Percentiles rank a stretch among this genome's conserved stretches.
Conservation (phyloP, 2,329 filamentous ascomycete species). For the Colletotrichum tabaci region DNA sequence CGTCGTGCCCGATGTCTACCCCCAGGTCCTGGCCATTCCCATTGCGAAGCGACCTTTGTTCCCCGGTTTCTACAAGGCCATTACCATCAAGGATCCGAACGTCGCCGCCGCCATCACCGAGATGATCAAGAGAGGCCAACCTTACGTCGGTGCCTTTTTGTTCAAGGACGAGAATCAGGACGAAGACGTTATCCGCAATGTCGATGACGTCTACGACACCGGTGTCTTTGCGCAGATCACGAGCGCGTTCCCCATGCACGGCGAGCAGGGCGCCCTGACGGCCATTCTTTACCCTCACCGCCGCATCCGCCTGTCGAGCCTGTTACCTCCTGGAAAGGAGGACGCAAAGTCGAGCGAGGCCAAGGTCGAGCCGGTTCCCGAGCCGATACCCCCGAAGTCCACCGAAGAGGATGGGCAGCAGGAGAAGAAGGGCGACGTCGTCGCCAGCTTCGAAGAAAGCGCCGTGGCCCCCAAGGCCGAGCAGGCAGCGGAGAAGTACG, state of each 20-base stretch:
- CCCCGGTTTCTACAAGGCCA: conserved; percentile 98
- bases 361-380: conserved; percentile 66
- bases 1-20: conserved; percentile 93
- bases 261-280: conserved; percentile 87
- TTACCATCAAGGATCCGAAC: conserved; percentile 94
- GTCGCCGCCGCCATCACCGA: conserved; percentile 94
- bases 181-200: conserved; percentile 91
- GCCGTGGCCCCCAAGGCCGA: conserved; percentile 73
- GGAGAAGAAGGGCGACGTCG: conserved; percentile 91
- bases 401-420: conserved; percentile 66
- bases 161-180: conserved; percentile 97
- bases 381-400: conserved; percentile 70
- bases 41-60: conserved; percentile 95
- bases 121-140: conserved; percentile 96
- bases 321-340: conserved; percentile 78
- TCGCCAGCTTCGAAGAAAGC: conserved; percentile 95
- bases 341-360: conserved; percentile 67
- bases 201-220: conserved; percentile 93
- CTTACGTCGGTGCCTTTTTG: conserved; percentile 96
- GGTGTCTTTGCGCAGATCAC: conserved; percentile 99
- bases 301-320: conserved; percentile 88
- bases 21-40: conserved; percentile 96
- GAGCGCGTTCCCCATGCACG: conserved; percentile 91
- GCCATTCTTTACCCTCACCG: conserved; percentile 97
- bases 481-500: conserved; percentile 72